Percentiles rank a stretch among this genome's conserved stretches.
Conservation (phyloP, 1,284 basidiomycete genomes). For the Neonothopanus nambi region DNA sequence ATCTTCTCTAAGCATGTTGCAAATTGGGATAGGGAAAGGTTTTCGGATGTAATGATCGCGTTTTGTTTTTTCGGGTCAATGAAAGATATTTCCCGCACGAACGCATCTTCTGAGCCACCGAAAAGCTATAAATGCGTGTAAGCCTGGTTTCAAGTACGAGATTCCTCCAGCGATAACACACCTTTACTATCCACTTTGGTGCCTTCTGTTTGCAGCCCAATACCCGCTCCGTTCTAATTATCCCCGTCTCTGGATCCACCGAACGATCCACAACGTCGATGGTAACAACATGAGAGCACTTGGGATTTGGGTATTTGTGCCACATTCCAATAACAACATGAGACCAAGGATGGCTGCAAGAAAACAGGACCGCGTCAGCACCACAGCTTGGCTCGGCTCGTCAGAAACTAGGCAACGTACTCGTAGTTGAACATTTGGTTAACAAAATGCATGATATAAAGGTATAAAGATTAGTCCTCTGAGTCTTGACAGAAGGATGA, state of each 20-base stretch:
- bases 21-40: constrained; percentile 88
- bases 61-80: constrained; percentile 79
- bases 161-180: constrained; percentile 36
- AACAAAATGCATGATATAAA: constrained; percentile 66
- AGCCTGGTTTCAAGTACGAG: constrained; percentile 9
- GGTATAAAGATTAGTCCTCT: constrained; percentile 6
- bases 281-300: constrained; percentile 88
- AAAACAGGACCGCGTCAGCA: not conserved
- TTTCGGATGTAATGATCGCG: constrained; percentile 85
- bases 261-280: constrained; percentile 87
- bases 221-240: constrained; percentile 86
- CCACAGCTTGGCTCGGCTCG: not conserved
- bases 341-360: constrained; percentile 77
- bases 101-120: constrained; percentile 90
- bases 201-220: constrained; percentile 86
- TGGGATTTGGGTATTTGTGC: constrained; percentile 95
- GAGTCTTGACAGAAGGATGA: no score
- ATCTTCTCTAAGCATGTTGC: constrained; percentile 89
- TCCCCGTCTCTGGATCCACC: constrained; percentile 80
- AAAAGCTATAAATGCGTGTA: constrained; percentile 57
- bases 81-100: constrained; percentile 92
- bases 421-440: constrained; percentile 74
- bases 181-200: constrained; percentile 83
- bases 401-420: constrained; percentile 41
- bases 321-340: constrained; percentile 89